Base-by-base conservation (phyloP, 2,329 filamentous ascomycete genomes). In the Dichotomopilus funicola region DNA sequence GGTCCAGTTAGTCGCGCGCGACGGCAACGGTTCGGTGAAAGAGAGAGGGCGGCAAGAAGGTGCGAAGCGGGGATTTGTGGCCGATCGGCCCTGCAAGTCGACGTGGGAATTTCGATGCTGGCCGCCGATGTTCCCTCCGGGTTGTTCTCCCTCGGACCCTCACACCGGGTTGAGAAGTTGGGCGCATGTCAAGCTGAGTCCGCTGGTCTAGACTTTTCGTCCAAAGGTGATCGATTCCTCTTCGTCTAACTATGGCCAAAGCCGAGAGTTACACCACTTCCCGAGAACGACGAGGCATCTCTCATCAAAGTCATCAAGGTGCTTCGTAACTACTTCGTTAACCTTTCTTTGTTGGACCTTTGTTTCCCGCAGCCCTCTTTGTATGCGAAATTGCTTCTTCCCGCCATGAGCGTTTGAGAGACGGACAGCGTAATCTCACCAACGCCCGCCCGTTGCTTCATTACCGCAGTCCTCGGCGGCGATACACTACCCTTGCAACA, bases 1-100 rank as follows among this genome's bases (percentile, higher is more conserved):
- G 55, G 19, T 53, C 38, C 19, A 45, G 27, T 13, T 61, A 60
- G 61, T 64, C 62, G 63, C 62, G 63, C 63, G 63, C 61, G 62
- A 62, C 59, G 55, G 61, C 57, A 64, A 50, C 47, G 31, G 13
- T 37, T 36, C 49, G 50, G 41, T 41, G 55, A 49, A 44, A 51
- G 43, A 43, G 49, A 42, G 54, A 37, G 37, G 9, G 37, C 9
- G 27, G 33, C 38, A 51, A 31, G 36, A 37, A 40, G 31, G 37
- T 13, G 46, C 41, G 38, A 52, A 46, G 55, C 51, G 45, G 48
- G 43, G 44, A 12, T 9, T 40, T 9, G 33, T 9, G 45, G 55
- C 8, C 42, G 41, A 49, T 54, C 51, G 43, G n/a, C 48, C 49
- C 52, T 58, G 56, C 56, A 52, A 49, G 49, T 51, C 38, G 47